These are phyloP conservation scores for Penicillium paradoxum DNA, from an alignment of 495 filamentous ascomycete genomes.

Conservation along the genomic window DNA sequence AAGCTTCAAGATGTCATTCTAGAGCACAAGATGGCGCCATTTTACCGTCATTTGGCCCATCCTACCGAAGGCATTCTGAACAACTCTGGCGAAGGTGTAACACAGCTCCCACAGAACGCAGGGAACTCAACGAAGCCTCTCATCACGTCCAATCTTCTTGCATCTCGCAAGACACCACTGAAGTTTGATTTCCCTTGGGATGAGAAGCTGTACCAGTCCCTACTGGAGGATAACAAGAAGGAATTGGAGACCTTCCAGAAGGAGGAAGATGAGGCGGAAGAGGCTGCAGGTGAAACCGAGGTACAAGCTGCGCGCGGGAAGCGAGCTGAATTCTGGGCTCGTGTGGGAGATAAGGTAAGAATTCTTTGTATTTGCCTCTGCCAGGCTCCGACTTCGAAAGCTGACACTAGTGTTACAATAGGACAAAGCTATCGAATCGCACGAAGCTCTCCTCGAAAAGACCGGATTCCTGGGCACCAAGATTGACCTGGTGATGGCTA, in stretches of 20 bases:
- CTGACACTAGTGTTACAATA: slow-evolving; percentile 32
- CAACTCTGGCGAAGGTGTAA: slow-evolving; percentile 61
- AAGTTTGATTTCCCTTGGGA: slow-evolving; percentile 81
- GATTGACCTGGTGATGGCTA: slow-evolving; percentile 93
- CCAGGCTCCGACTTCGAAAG: not conserved
- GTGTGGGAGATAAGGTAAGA: slow-evolving; percentile 89
- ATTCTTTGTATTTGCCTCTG: not conserved
- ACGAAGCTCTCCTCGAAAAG: slow-evolving; percentile 90
- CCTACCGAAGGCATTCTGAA: slow-evolving; percentile 90
- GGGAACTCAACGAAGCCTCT: slow-evolving; percentile 55
- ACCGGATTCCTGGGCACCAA: slow-evolving; percentile 91
- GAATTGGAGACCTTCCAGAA: slow-evolving; percentile 90
- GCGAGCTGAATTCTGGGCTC: slow-evolving; percentile 89
- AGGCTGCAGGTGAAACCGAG: slow-evolving; percentile 94
- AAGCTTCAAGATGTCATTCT: slow-evolving; percentile 87
- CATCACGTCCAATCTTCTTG: slow-evolving; percentile 58
- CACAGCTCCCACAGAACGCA: slow-evolving; percentile 50
- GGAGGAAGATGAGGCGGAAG: slow-evolving; percentile 89
- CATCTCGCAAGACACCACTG: slow-evolving; percentile 56
- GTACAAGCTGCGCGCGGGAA: slow-evolving; percentile 89
- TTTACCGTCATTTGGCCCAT: slow-evolving; percentile 93
- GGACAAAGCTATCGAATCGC: slow-evolving; percentile 88
- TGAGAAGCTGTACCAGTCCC: slow-evolving; percentile 75
- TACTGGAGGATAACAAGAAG: slow-evolving; percentile 82
- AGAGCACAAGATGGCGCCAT: slow-evolving; percentile 93